Evolutionary conservation across 129 eudicot species (phyloP).

Genomic region (Flaveria sonorensis): DNA sequence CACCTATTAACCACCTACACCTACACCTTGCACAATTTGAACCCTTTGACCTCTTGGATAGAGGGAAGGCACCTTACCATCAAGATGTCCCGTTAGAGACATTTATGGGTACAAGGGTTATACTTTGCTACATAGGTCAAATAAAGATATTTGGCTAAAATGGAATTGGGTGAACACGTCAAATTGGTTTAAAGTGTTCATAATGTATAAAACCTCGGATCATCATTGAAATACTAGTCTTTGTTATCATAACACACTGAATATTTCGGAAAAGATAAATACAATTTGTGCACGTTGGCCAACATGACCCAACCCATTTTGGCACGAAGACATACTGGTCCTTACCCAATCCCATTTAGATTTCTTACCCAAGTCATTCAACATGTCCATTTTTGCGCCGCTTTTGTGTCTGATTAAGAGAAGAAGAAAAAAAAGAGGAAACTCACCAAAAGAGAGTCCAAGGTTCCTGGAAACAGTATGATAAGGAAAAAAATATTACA

Average conservation of each 20-base stretch:
- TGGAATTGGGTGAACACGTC: background rate
- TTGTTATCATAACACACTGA: background rate
- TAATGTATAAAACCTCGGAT: background rate
- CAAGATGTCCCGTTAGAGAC: too few relatives aligned
- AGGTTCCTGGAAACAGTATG: conserved; percentile 60
- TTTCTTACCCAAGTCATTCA: background rate
- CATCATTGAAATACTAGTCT: background rate
- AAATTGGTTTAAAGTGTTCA: background rate
- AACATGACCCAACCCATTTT: background rate
- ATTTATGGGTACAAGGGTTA: background rate
- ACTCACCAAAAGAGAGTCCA: conserved; percentile 94
- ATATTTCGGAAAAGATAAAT: background rate
- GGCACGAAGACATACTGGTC: background rate
- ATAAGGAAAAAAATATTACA: conserved; percentile 12
- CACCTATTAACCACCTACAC: too few relatives aligned
- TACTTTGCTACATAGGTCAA: background rate
- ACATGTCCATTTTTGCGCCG: background rate
- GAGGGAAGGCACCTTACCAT: too few relatives aligned
- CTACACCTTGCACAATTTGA: too few relatives aligned
- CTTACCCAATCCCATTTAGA: background rate
- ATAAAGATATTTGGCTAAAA: background rate
- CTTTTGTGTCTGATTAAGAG: background rate
- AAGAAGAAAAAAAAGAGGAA: conserved; percentile 14
- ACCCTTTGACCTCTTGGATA: too few relatives aligned
- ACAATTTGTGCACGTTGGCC: background rate